Evolutionary conservation across 208 protist species (phyloP), one percentile per base, ranked within the genome.

Genomic region (Wallacemonas sp.): DNA sequence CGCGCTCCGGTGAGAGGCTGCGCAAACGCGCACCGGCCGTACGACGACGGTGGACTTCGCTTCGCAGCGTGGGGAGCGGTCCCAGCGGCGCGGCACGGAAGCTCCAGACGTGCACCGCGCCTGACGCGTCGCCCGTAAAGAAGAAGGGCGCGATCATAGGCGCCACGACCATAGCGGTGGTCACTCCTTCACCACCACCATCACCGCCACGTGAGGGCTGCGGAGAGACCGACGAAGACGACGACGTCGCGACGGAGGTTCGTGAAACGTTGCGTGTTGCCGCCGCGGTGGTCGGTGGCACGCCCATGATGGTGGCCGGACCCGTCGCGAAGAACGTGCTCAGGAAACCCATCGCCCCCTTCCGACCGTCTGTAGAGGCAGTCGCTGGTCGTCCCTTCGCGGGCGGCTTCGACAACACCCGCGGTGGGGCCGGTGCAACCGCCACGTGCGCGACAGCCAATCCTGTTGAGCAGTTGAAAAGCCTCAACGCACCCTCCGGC

Each of bases 381-480:
- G n/a, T n/a, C n/a, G n/a, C 22, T 33, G 1, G 8, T 41, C 27
- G 19, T 42, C 6, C 2, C 19, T 17, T 21, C 5, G n/a, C 21
- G n/a, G n/a, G n/a, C n/a, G n/a, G n/a, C n/a, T n/a, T 54, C 48
- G 17, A 17, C 13, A 45, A 21, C 10, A 45, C 39, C 3, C 39
- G 39, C 3, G 48, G 19, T n/a, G 48, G 48, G 22, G 48, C 53
- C 9, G 53, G 36, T 4, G n/a, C 30, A 3, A 46, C 17, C 3
- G 38, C 39, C 10, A 62, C 34, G 10, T 62, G 55, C 5, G 36
- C 69, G 3, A 88, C 79, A 10, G 78, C 78, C 36, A 87, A 68
- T 26, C 81, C 85, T 1, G 85, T 88, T 4, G 85, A 91, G 34
- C 67, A 81, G 73, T 91, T 88, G 68, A 84, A 88, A 13, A 91